Conservation (phyloP, 805 yeast genomes). For the Metschnikowia baotianmanensis region DNA sequence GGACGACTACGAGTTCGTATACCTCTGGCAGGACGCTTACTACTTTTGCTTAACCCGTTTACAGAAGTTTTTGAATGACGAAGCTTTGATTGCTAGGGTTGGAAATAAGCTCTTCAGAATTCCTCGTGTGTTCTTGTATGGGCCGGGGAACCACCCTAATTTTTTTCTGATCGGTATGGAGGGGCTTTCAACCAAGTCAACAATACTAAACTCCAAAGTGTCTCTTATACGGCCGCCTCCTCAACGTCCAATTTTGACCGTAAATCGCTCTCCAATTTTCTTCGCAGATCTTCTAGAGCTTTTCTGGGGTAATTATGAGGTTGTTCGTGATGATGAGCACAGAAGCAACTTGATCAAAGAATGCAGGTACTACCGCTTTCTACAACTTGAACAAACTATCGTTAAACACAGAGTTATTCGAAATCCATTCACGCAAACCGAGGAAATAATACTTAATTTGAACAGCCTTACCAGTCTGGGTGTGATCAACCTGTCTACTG, state of each 20-base stretch:
- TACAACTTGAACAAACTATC: conserved; percentile 69
- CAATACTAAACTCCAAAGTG: conserved; percentile 32
- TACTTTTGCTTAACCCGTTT: conserved; percentile 67
- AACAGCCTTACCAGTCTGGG: conserved; percentile 46
- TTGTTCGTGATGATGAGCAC: conserved; percentile 50
- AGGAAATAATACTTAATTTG: conserved; percentile 57
- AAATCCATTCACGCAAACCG: conserved; percentile 50
- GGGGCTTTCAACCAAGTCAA: conserved; percentile 49
- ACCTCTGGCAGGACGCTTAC: conserved; percentile 64
- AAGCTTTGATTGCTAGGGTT: conserved; percentile 55
- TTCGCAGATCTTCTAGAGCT: conserved; percentile 56
- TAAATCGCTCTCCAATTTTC: conserved; percentile 50
- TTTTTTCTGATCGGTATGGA: conserved; percentile 65
- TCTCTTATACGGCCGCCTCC: conserved; percentile 77
- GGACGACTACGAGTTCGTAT: conserved; percentile 58
- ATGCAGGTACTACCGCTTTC: conserved; percentile 73
- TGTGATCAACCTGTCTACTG: conserved; percentile 21
- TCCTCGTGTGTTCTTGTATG: conserved; percentile 50
- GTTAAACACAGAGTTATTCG: conserved; percentile 47
- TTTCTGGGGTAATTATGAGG: conserved; percentile 52
- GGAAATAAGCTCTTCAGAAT: conserved; percentile 62
- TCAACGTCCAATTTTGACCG: conserved; percentile 52
- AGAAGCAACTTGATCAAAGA: conserved; percentile 61
- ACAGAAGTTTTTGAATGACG: conserved; percentile 44
- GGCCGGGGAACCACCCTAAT: conserved; percentile 74